Evolutionary conservation across 345 rosid species (phyloP), one percentile per base, ranked within the genome.

Genomic region (Salix viminalis): DNA sequence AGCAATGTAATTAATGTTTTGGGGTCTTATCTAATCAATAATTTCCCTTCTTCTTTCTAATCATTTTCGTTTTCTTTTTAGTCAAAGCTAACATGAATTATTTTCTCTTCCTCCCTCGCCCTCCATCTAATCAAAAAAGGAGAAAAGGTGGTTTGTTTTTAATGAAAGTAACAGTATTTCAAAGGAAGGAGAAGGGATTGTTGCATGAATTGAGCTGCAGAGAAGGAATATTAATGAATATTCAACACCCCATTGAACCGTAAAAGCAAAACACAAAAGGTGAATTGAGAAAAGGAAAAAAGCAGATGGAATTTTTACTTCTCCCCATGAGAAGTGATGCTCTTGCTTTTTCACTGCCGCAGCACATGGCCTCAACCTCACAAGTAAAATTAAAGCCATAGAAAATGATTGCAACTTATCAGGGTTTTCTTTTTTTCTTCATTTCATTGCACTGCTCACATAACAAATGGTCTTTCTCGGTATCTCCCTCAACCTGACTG

Each of bases 311-410:
- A 75, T 77, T 41, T 65, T 37, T 21, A 77, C 72, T 71, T 70
- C 76, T 65, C 79, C 77, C 79, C 54, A 58, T 76, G 39, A 79
- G 79, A 78, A 80, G 50, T 79, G 82, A 75, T 71, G 69, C 69
- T 68, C 44, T 74, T 62, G 70, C 80, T 79, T 83, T 84, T 82
- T 82, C 77, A 75, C 86, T 74, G 76, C 76, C 79, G 72, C 9
- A 67, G 89, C 92, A 87, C 92, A 87, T 89, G 92, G 88, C 78
- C 86, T 79, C 88, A 72, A 84, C 92, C 39, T 71, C 36, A 60
- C 58, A 13, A 67, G 36, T 34, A 73, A 79, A 42, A 75, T 44
- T 67, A 70, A 42, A 44, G 61, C 65, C 68, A 21, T 13, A 79
- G 64, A 58, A 58, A 37, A 69, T 60, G 23, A 76, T 70, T 60